A percentile compares a stretch with the other conserved stretches of the same genome.
phyloP scores from a whole-genome alignment of 2,329 filamentous ascomycete species.

The Zalaria sp. region DNA sequence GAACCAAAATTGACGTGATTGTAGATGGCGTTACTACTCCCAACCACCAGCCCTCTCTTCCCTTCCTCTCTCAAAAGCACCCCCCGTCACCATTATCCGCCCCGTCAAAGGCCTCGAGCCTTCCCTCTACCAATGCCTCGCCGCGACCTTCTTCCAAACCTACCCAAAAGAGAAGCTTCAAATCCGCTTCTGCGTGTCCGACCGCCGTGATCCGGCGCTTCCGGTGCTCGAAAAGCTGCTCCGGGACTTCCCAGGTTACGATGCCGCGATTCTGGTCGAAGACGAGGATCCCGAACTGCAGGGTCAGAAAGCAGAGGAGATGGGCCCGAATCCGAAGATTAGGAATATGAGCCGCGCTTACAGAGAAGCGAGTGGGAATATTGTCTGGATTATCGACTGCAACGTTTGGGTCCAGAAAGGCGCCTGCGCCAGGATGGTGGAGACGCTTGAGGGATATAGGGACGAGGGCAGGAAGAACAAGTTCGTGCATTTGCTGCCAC shows the following conservation, averaged over 20 bases:
- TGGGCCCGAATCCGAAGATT: conserved; percentile 98
- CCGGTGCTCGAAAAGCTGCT: conserved; percentile 59
- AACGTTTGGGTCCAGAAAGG: conserved; percentile 83
- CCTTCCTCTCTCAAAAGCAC: conserved; percentile 34
- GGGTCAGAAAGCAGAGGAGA: conserved; percentile 32
- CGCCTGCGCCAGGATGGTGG: conserved; percentile 77
- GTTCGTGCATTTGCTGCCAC: conserved; percentile 85
- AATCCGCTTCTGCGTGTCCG: conserved; percentile 69
- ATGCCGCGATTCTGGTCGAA: conserved; percentile 66
- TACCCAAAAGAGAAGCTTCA: conserved; percentile 68
- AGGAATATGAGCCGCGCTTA: conserved; percentile 92
- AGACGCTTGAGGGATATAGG: conserved; percentile 61
- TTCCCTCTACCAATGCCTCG: conserved; percentile 80
- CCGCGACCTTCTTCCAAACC: conserved; percentile 66
- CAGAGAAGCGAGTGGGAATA: conserved; percentile 70
- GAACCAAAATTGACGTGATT: conserved; percentile 5
- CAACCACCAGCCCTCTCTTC: conserved; percentile 18
- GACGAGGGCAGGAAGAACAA: conserved; percentile 43
- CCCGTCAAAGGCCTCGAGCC: conserved; percentile 89
- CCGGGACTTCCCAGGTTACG: conserved; percentile 54
- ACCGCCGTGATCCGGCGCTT: conserved; percentile 60
- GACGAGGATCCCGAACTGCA: conserved; percentile 62
- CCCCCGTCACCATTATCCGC: conserved; percentile 79
- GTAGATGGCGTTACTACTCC: conserved; percentile 42
- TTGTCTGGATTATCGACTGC: conserved; percentile 92